A percentile compares a stretch with the other conserved stretches of the same genome.
Evolutionary conservation across 2,329 filamentous ascomycete genomes (phyloP).

Genomic region (Trichoderma koningii): DNA sequence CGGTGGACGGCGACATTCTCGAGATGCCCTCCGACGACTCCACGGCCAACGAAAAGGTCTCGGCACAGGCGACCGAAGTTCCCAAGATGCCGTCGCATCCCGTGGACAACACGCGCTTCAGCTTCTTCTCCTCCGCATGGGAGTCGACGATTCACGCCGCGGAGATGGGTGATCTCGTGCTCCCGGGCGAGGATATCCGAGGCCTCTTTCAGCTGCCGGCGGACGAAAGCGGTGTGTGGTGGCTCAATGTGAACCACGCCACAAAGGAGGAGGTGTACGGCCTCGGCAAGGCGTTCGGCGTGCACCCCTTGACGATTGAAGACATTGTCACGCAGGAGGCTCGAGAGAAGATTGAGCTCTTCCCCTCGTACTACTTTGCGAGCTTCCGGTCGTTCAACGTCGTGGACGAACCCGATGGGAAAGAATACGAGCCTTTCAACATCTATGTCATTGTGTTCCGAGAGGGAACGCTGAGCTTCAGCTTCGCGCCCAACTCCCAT

Average conservation of each 20-base stretch:
- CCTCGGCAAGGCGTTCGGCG: constrained; percentile 90
- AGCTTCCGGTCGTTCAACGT: constrained; percentile 91
- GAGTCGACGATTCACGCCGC: constrained; percentile 91
- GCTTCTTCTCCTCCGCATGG: constrained; percentile 94
- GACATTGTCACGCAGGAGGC: constrained; percentile 95
- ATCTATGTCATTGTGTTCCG: constrained; percentile 97
- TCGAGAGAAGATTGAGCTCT: constrained; percentile 97
- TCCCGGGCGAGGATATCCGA: constrained; percentile 86
- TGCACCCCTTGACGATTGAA: constrained; percentile 93
- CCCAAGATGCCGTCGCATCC: constrained; percentile 45
- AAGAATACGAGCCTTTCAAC: constrained; percentile 92
- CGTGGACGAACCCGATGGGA: constrained; percentile 74
- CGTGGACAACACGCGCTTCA: constrained; percentile 77
- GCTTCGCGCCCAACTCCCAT: constrained; percentile 84
- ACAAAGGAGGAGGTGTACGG: constrained; percentile 84
- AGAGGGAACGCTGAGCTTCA: constrained; percentile 92
- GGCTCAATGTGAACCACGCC: constrained; percentile 91
- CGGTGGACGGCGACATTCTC: constrained; percentile 59
- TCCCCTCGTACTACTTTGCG: constrained; percentile 96
- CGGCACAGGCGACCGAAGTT: constrained; percentile 39
- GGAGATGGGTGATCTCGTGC: constrained; percentile 82
- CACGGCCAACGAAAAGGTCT: constrained; percentile 50
- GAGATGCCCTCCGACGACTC: constrained; percentile 54
- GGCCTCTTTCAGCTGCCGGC: constrained; percentile 75
- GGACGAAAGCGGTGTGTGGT: constrained; percentile 86